Evolutionary conservation across 441 rosid species (phyloP).

Genomic region (Gossypium gossypioides): DNA sequence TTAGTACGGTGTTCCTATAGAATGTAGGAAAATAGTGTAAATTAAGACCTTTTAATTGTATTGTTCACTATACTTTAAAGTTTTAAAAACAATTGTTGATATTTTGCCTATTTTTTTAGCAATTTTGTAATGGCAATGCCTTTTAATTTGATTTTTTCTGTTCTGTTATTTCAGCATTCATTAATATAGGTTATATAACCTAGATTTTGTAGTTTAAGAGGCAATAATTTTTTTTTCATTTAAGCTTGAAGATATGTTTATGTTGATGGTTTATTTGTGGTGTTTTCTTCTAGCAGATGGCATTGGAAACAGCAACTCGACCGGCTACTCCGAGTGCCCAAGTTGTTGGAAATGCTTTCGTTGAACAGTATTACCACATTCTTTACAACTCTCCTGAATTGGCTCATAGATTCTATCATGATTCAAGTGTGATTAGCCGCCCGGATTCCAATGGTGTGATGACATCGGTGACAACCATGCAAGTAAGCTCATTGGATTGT

Average conservation of each 20-base stretch:
- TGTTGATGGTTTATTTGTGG: neutral
- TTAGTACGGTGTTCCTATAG: neutral
- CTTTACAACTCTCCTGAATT: slow-evolving; percentile 67
- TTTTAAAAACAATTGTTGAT: neutral
- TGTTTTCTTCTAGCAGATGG: slow-evolving; percentile 30
- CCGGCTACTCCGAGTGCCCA: slow-evolving; percentile 51
- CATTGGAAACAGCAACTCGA: slow-evolving; percentile 28
- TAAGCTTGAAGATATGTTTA: neutral
- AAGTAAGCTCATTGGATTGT: slow-evolving; percentile 35
- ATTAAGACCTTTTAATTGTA: neutral
- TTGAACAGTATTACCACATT: slow-evolving; percentile 79
- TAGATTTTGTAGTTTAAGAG: neutral
- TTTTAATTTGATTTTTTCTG: neutral
- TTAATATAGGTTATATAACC: neutral
- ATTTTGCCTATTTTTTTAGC: neutral
- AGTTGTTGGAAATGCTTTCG: slow-evolving; percentile 86
- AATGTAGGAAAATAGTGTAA: neutral
- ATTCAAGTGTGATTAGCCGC: slow-evolving; percentile 73
- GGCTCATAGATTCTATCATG: slow-evolving; percentile 84
- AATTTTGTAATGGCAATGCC: neutral
- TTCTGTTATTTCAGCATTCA: neutral
- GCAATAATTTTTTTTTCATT: neutral
- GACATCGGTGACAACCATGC: slow-evolving; percentile 25
- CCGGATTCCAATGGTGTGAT: slow-evolving; percentile 56
- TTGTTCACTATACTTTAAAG: neutral